phyloP scores from a whole-genome alignment of 2,329 filamentous ascomycete species.

The Aureobasidium mangrovei region DNA sequence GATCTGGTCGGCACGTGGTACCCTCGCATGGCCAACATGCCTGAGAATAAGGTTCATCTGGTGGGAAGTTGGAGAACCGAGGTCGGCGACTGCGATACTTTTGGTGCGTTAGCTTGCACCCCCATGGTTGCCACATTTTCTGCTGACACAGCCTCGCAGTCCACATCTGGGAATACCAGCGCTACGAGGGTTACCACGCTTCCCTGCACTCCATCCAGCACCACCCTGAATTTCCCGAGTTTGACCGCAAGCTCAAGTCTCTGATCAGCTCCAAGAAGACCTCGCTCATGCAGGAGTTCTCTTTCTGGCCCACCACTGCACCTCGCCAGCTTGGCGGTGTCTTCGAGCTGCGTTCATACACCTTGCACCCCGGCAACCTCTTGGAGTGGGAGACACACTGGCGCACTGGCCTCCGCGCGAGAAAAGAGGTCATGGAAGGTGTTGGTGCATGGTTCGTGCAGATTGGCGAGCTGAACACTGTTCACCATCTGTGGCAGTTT shows the following conservation, averaged over 20 bases:
- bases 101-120: conserved; percentile 52
- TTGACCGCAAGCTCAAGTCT: conserved; percentile 76
- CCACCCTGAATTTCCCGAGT: conserved; percentile 75
- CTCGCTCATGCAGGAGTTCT: conserved; percentile 98
- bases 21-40: conserved; percentile 71
- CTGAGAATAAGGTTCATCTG: conserved; percentile 88
- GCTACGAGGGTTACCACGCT: conserved; percentile 90
- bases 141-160: conserved; percentile 46
- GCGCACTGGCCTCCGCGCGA: conserved; percentile 81
- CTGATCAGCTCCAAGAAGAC: conserved; percentile 77
- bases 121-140: background rate
- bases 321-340: conserved; percentile 84
- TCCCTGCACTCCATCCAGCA: conserved; percentile 77
- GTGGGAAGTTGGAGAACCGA: conserved; percentile 98
- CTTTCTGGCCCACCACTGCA: conserved; percentile 94
- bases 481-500: conserved; percentile 98
- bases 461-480: conserved; percentile 93
- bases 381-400: conserved; percentile 99
- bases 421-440: conserved; percentile 95
- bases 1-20: conserved; percentile 87
- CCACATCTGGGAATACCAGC: conserved; percentile 99
- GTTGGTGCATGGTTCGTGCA: conserved; percentile 93
- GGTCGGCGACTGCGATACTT: conserved; percentile 93
- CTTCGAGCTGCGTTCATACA: conserved; percentile 95
- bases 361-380: conserved; percentile 86